phyloP scores from a whole-genome alignment of 257 asterid species.

The Nicotiana tomentosiformis region DNA sequence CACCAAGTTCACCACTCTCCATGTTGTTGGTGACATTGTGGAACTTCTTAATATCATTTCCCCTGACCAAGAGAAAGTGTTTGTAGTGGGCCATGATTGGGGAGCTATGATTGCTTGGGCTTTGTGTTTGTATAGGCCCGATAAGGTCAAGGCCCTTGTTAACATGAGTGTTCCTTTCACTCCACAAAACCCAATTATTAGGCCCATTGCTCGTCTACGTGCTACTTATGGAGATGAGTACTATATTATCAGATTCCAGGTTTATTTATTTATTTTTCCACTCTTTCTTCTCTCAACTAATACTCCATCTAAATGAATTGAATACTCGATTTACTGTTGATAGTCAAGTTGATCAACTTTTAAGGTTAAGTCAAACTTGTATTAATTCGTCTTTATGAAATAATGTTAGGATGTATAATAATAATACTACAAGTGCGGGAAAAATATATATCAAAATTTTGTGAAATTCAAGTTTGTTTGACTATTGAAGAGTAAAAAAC shows the following conservation, averaged over 20 bases:
- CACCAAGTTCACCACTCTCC: slow-evolving; percentile 45
- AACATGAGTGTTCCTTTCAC: slow-evolving; percentile 44
- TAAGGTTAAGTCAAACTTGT: background rate
- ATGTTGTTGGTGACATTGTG: slow-evolving; percentile 65
- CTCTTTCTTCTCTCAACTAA: background rate
- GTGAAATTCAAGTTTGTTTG: background rate
- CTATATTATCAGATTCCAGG: slow-evolving; percentile 74
- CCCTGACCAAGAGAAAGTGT: slow-evolving; percentile 42
- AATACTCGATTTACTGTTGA: background rate
- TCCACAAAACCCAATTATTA: slow-evolving; percentile 35
- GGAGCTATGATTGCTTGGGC: slow-evolving; percentile 70
- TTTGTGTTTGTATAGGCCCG: slow-evolving; percentile 59
- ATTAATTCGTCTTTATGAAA: background rate
- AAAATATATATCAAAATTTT: too few species aligned
- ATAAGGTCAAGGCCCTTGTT: slow-evolving; percentile 54
- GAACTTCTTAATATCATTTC: slow-evolving; percentile 48
- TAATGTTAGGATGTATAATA: background rate
- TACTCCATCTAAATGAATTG: background rate
- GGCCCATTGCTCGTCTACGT: slow-evolving; percentile 24
- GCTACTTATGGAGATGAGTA: slow-evolving; percentile 47
- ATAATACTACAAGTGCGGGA: background rate
- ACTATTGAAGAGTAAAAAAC: background rate
- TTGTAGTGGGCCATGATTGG: slow-evolving; percentile 89
- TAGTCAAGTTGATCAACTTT: background rate
- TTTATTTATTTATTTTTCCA: background rate